A percentile compares a stretch with the other conserved stretches of the same genome.
Evolutionary conservation across 371 early-diverging fungal species (phyloP).

Genomic region (Fennellomyces sp.): DNA sequence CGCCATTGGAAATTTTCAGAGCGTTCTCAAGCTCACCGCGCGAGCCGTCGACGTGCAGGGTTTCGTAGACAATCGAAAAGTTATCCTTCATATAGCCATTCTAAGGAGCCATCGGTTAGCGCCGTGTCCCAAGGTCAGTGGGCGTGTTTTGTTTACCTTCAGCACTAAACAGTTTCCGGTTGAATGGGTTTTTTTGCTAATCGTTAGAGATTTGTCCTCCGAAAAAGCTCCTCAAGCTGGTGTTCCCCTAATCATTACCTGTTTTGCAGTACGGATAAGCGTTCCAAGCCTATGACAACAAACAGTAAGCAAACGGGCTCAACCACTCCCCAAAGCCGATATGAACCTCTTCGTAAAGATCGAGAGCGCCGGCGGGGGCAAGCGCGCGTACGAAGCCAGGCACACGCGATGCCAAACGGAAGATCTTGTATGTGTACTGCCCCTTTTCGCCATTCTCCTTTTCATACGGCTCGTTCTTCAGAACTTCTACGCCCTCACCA

Average conservation of each 20-base stretch:
- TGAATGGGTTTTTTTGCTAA: no score
- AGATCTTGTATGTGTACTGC: constrained; percentile 81
- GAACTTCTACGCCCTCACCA: constrained; percentile 53
- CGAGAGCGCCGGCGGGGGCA: constrained; percentile 65
- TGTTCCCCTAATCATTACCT: constrained; percentile 44
- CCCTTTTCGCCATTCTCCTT: constrained; percentile 67
- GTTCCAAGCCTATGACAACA: constrained; percentile 71
- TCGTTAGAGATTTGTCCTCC: neutral
- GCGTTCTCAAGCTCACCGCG: constrained; percentile 78
- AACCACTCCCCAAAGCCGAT: neutral
- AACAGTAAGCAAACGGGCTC: neutral
- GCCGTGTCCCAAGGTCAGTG: no score
- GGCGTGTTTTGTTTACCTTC: constrained; percentile 18
- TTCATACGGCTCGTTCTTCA: constrained; percentile 47
- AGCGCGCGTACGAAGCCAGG: constrained; percentile 62
- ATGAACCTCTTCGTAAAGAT: constrained; percentile 64
- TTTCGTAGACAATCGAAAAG: constrained; percentile 76
- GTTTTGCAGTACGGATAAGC: constrained; percentile 83
- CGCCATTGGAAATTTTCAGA: constrained; percentile 35
- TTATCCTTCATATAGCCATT: constrained; percentile 73
- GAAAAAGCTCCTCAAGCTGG: neutral
- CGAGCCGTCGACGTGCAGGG: constrained; percentile 68
- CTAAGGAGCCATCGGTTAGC: constrained; percentile 13
- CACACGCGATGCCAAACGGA: constrained; percentile 63
- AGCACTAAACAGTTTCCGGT: no score